Evolutionary conservation across 2,329 filamentous ascomycete species (phyloP).

Genomic region (Colletotrichum sidae): DNA sequence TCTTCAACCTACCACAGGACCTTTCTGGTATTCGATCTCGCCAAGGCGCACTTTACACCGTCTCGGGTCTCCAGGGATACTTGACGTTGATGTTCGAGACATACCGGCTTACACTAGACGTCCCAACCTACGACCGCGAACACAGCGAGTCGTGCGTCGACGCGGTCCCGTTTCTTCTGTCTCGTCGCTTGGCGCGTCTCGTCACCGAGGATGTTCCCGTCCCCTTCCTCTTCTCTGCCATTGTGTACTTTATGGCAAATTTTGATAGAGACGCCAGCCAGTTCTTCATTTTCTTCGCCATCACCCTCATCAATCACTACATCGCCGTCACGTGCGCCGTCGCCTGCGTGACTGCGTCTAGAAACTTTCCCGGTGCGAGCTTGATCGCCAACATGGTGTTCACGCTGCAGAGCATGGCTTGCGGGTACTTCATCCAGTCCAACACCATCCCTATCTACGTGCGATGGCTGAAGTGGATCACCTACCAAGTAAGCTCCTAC

Average conservation of each 20-base stretch:
- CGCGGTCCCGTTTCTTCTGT: slow-evolving; percentile 76
- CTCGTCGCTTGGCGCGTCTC: slow-evolving; percentile 75
- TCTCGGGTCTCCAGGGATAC: slow-evolving; percentile 79
- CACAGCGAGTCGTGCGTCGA: slow-evolving; percentile 78
- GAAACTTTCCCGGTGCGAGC: slow-evolving; percentile 77
- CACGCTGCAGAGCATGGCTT: slow-evolving; percentile 79
- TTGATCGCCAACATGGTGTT: slow-evolving; percentile 79
- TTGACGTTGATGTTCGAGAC: slow-evolving; percentile 81
- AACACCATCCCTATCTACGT: slow-evolving; percentile 81
- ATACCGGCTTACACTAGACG: slow-evolving; percentile 80
- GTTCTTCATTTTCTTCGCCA: slow-evolving; percentile 79
- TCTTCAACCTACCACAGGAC: slow-evolving; percentile 72
- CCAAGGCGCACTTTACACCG: slow-evolving; percentile 78
- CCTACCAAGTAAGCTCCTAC: slow-evolving; percentile 62
- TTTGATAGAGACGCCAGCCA: slow-evolving; percentile 72
- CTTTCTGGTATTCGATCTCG: slow-evolving; percentile 79
- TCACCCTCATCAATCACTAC: slow-evolving; percentile 78
- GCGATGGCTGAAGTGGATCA: slow-evolving; percentile 80
- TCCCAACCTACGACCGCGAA: slow-evolving; percentile 81
- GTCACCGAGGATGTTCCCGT: slow-evolving; percentile 80
- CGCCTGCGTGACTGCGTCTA: slow-evolving; percentile 71
- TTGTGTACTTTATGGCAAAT: slow-evolving; percentile 84
- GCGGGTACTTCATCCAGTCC: slow-evolving; percentile 81
- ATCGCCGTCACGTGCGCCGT: slow-evolving; percentile 79
- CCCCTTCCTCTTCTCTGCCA: slow-evolving; percentile 75